Evolutionary conservation across 768 basidiomycete species (phyloP).

Genomic region (Russula foetens): DNA sequence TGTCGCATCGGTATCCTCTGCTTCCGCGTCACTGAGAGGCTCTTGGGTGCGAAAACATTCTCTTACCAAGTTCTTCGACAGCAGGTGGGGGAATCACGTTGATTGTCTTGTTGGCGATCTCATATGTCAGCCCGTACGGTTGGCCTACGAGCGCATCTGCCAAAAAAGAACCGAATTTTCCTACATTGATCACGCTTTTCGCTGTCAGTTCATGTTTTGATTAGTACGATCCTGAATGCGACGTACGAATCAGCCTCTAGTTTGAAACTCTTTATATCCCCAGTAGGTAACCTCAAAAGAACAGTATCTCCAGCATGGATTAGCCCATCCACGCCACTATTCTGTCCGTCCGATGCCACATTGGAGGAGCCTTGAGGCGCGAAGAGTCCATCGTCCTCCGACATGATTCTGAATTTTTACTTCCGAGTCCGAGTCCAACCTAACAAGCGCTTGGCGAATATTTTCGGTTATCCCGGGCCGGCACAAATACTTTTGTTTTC

Average conservation of each 20-base stretch:
- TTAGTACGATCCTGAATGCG: not conserved
- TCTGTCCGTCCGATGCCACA: not conserved
- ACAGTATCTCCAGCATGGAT: constrained; percentile 73
- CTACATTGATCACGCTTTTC: constrained; percentile 60
- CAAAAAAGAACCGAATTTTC: constrained; percentile 80
- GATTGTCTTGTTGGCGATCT: constrained; percentile 68
- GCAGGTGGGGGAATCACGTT: constrained; percentile 51
- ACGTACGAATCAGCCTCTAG: constrained; percentile 37
- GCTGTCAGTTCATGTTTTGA: not conserved
- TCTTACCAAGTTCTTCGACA: constrained; percentile 75
- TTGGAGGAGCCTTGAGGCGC: not conserved
- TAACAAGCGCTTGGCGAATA: too few species aligned
- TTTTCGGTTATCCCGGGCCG: not conserved
- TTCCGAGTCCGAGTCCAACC: not conserved
- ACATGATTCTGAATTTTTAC: not conserved
- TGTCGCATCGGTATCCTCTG: constrained; percentile 95
- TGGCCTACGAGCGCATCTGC: constrained; percentile 71
- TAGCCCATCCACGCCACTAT: not conserved
- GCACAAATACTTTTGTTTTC: too few species aligned
- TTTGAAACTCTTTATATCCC: constrained; percentile 68
- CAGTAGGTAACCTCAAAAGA: constrained; percentile 70
- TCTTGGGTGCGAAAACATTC: not conserved
- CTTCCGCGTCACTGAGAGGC: constrained; percentile 2
- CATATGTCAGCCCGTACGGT: constrained; percentile 84
- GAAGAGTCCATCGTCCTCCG: not conserved